phyloP scores from a whole-genome alignment of 2,329 filamentous ascomycete species.

The Stemphylium vesicarium region DNA sequence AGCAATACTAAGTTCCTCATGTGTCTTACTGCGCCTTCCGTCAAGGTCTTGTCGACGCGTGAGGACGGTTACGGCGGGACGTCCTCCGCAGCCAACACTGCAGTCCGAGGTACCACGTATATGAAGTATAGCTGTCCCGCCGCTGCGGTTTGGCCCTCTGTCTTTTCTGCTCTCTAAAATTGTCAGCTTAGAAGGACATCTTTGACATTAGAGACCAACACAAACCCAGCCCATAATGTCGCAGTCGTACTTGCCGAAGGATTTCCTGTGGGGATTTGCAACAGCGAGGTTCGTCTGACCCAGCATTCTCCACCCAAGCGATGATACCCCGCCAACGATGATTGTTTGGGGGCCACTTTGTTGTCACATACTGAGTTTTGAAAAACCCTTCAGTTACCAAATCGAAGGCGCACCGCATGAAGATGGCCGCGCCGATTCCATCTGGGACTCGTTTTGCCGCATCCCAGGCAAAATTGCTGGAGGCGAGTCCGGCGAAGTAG shows the following conservation, averaged over 20 bases:
- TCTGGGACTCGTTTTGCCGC: conserved; percentile 89
- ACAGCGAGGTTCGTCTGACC: conserved; percentile 48
- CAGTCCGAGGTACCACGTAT: conserved; percentile 31
- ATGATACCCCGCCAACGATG: conserved; percentile 30
- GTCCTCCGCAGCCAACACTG: conserved; percentile 41
- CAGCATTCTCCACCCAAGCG: conserved; percentile 20
- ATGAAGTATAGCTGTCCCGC: conserved; percentile 39
- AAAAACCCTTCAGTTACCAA: conserved; percentile 70
- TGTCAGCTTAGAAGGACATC: conserved; percentile 8
- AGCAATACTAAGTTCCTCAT: conserved; percentile 26
- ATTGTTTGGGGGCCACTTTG: conserved; percentile 5
- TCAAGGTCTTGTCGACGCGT: conserved; percentile 37
- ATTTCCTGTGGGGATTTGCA: conserved; percentile 52
- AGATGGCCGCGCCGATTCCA: conserved; percentile 80
- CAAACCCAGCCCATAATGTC: conserved; percentile 35
- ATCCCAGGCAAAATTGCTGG: conserved; percentile 84
- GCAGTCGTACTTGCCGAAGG: conserved; percentile 47
- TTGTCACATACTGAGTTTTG: conserved; percentile 28
- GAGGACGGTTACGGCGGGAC: conserved; percentile 47
- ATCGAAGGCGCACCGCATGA: conserved; percentile 78
- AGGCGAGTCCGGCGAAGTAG: conserved; percentile 74
- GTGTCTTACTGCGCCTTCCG: conserved; percentile 34
- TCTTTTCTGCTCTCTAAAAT: conserved; percentile 6
- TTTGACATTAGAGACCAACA: conserved; percentile 5
- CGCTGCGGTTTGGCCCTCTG: conserved; percentile 10